A percentile compares a stretch with the other conserved stretches of the same genome.
phyloP scores from a whole-genome alignment of 257 asterid genomes.

The Pogostemon cablin region DNA sequence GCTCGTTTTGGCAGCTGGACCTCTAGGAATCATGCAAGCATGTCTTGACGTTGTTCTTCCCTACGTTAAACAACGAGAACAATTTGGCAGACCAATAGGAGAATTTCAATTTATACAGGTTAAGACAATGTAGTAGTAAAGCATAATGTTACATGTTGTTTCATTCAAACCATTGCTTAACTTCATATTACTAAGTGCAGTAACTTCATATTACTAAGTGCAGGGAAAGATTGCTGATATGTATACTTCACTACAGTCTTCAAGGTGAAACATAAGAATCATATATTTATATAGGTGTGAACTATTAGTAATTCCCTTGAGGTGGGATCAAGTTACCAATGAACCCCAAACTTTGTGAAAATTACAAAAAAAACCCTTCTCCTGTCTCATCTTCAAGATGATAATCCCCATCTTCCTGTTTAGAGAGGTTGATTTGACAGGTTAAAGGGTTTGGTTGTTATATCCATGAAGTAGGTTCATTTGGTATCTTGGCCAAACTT shows the following conservation, averaged over 20 bases:
- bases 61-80: slow-evolving; percentile 83
- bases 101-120: slow-evolving; percentile 95
- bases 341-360: too few species aligned
- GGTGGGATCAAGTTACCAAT: too few species aligned
- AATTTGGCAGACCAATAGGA: slow-evolving; percentile 91
- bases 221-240: slow-evolving; percentile 98
- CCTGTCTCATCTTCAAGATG: background rate
- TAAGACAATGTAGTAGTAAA: slow-evolving; percentile 16
- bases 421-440: background rate
- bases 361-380: too few species aligned
- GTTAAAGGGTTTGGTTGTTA: background rate
- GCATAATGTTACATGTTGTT: slow-evolving; percentile 5
- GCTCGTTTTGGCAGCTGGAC: slow-evolving; percentile 94
- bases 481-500: too few species aligned
- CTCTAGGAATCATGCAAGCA: slow-evolving; percentile 96
- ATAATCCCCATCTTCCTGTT: background rate
- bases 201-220: slow-evolving; percentile 24
- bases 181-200: slow-evolving; percentile 19
- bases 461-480: background rate
- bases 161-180: slow-evolving; percentile 1
- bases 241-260: slow-evolving; percentile 91
- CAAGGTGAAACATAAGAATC: slow-evolving; percentile 55
- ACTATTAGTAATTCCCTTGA: background rate
- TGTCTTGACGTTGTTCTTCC: slow-evolving; percentile 96
- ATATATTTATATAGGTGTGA: slow-evolving; percentile 10